These are phyloP conservation scores for Arthrobotrys entomopaga DNA, from an alignment of 2,329 filamentous ascomycete genomes.

Conservation along the genomic window DNA sequence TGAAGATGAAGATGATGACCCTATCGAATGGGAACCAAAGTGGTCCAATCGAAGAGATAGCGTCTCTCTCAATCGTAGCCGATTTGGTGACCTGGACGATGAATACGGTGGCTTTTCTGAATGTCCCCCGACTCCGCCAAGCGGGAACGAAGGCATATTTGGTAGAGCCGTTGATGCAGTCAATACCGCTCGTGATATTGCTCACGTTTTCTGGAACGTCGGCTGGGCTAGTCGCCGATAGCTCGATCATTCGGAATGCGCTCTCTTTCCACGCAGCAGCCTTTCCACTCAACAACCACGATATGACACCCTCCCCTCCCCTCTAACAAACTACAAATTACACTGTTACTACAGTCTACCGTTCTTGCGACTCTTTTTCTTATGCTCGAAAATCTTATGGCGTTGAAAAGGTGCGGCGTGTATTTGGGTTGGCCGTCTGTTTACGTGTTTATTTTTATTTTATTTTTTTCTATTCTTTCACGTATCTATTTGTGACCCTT, in stretches of 20 bases:
- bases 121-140: slow-evolving; percentile 52
- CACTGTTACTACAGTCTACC: slow-evolving; percentile 6
- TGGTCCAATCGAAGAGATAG: slow-evolving; percentile 49
- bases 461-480: slow-evolving; percentile 12
- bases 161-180: slow-evolving; percentile 62
- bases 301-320: too few species aligned
- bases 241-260: background rate
- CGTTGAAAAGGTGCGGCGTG: slow-evolving; percentile 48
- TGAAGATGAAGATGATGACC: slow-evolving; percentile 59
- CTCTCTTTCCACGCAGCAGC: too few species aligned
- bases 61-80: slow-evolving; percentile 38
- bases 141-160: slow-evolving; percentile 56
- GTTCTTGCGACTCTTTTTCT: background rate
- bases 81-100: slow-evolving; percentile 49
- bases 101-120: slow-evolving; percentile 54
- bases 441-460: slow-evolving; percentile 27
- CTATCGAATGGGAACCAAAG: slow-evolving; percentile 56
- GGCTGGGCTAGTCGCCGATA: slow-evolving; percentile 55
- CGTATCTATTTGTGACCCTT: background rate
- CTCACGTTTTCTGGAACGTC: slow-evolving; percentile 77
- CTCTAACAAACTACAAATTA: slow-evolving; percentile 10
- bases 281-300: too few species aligned
- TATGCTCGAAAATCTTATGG: slow-evolving; percentile 32
- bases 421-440: slow-evolving; percentile 39
- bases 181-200: slow-evolving; percentile 76